Base-by-base conservation (phyloP, 352 stramenopile species). In the Aphanomyces astaci region DNA sequence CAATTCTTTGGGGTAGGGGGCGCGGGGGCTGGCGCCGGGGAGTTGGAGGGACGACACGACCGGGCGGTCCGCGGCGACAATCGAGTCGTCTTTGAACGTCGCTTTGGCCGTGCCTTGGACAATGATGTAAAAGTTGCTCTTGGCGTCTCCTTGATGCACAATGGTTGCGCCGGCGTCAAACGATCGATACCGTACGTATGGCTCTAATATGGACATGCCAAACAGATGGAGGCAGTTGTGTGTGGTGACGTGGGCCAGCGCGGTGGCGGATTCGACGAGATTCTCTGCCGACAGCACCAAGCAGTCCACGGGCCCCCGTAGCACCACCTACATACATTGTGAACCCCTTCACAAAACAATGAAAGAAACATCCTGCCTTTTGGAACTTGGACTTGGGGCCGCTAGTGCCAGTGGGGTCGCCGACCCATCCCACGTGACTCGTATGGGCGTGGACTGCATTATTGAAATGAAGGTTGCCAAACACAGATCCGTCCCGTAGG, bases 61-160 rank as follows among this genome's bases (percentile, higher is more conserved):
- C n/a, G 15, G 59, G 40, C n/a, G 28, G n/a, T n/a, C 25, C 28
- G 46, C 33, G 4, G 31, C 33, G 3, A 30, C 36, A 4, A 43
- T 10, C 46, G 59, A 53, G 30, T 59, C 51, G 40, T 66, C 59
- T 24, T 45, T 52, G 40, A 51, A 66, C 25, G 59, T 31, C 0
- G 59, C 59, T 66, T 66, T 66, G 0, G 28, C 28, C 13, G 59
- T 53, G 13, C 59, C 59, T 30, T 51, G 19, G 10, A 48, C 33
- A 28, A 66, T 66, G 28, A 66, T 54, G 46, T 56, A 66, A 32
- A 66, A 39, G 19, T 57, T 51, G 15, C 33, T 56, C 30, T 66
- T 66, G 40, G 25, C 40, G 33, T 66, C 46, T 32, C 59, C 59
- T 66, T 66, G 59, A 11, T 30, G 59, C 25, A 66, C 59, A 1